Evolutionary conservation across 140 eudicot species (phyloP), one percentile per base, ranked within the genome.

Genomic region (Bidens hawaiensis): DNA sequence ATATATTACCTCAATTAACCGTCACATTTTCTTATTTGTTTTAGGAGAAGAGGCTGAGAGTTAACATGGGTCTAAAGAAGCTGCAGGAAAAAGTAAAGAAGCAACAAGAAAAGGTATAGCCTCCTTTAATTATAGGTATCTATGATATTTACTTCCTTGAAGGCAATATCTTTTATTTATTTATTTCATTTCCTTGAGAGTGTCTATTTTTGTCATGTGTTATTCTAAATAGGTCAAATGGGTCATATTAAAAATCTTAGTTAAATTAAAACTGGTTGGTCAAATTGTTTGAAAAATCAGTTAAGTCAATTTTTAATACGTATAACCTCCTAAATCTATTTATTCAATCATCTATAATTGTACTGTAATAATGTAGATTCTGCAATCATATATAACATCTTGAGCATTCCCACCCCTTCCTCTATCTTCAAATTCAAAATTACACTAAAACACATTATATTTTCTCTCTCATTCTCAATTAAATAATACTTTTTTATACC

Each of bases 91-190:
- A 85, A 83, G 99, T 91, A 22, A 84, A 91, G 80, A 85, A 91
- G 62, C 99, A 91, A 16, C 99, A 91, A 81, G 99, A 87, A 62
- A 88, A 76, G 73, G 94, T 88, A n/a, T n/a, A n/a, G n/a, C n/a
- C n/a, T n/a, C n/a, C 18, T 52, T 3, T 52, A 36, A 56, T 24
- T 67, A 7, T 50, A 21, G 47, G 60, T 26, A 53, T 27, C 38
- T 53, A 25, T 19, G 60, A 26, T 14, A 53, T 53, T 52, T 50
- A 21, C 30, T 21, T 30, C 31, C 31, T 12, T 50, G 6, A 46
- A 46, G 24, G 24, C 12, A 11, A 19, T 21, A 49, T 21, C 15
- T 49, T 49, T 11, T 49, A 46, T 46, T 46, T 46, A 43, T 11
- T 18, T 46, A 46, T 46, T 45, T 17, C 52, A 46, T 46, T 46